Percentiles rank a stretch among this genome's conserved stretches.
phyloP scores from a whole-genome alignment of 345 rosid genomes.

The Eucalyptus pauciflora region DNA sequence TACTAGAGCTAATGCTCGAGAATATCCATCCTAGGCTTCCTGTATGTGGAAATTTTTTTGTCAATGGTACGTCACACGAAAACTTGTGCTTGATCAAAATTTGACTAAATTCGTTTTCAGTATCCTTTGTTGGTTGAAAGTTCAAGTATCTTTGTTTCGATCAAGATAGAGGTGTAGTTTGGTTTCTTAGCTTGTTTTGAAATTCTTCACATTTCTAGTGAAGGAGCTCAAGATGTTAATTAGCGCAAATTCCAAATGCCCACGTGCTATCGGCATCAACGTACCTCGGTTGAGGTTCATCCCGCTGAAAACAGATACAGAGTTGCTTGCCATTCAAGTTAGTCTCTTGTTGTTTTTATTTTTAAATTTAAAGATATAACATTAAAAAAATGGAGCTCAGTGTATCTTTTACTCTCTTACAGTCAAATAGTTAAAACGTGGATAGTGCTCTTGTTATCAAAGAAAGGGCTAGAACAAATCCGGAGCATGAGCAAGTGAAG shows the following conservation, averaged over 20 bases:
- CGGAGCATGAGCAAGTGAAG: constrained; percentile 74
- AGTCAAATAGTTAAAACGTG: constrained; percentile 14
- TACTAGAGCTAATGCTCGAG: not conserved
- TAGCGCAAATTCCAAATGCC: no score
- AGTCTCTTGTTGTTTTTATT: not conserved
- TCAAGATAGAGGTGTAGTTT: no score
- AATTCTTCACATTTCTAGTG: no score
- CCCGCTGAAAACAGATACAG: constrained; percentile 80
- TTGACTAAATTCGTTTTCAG: not conserved
- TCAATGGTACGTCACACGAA: not conserved
- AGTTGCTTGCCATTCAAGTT: constrained; percentile 90
- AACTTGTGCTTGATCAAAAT: not conserved
- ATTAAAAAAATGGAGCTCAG: not conserved
- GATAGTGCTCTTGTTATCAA: constrained; percentile 12
- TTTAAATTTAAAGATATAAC: not conserved
- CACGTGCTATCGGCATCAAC: constrained; percentile 57
- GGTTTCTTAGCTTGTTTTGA: no score
- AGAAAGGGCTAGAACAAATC: constrained; percentile 37
- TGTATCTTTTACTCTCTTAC: not conserved
- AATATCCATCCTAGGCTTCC: not conserved
- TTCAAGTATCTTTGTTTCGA: no score
- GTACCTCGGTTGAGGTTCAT: constrained; percentile 84
- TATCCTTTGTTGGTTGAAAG: no score
- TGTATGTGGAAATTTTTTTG: no score
- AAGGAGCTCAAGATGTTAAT: no score